Evolutionary conservation across 2,329 filamentous ascomycete genomes (phyloP), one percentile per base, ranked within the genome.

Genomic region (Paecilomyces sp.): DNA sequence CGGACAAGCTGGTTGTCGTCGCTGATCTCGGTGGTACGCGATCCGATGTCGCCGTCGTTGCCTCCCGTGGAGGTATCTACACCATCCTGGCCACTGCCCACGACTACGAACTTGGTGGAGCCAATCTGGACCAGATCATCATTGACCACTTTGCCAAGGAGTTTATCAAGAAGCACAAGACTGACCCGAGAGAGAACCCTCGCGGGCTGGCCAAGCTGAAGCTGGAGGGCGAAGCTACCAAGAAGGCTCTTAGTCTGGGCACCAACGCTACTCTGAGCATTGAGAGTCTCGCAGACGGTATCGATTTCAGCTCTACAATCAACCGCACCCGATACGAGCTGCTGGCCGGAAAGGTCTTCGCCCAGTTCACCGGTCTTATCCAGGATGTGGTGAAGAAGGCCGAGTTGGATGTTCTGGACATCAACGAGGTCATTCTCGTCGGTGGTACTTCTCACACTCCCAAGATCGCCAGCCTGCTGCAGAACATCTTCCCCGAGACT

Each of bases 101-200:
- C 80, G 94, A 99, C 81, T 97, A 96, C 78, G 92, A 97, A 72
- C 90, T 93, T 67, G 88, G 90, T 59, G 94, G 94, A 71, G 83
- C 86, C 36, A 87, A 92, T 66, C 83, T 99, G 60, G 94, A 99
- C 80, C 85, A 94, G 74, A 89, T 93, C 56, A 83, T 99, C 61
- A 90, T 96, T 74, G 93, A 99, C 74, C 88, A 97, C 82, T 97
- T 97, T 68, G 90, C 93, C 68, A 99, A 99, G 83, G 94, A 99
- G 78, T 99, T 99, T 80, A 85, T 94, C 72, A 97, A 99, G 85
- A 96, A 96, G 84, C 86, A 97, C 84, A 88, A 88, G 80, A 85
- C 85, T 60, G 94, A 97, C 76, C 94, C 94, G 24, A 85, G 92
- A 67, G 84, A 88, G 72, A 91, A 94, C 73, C 82, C 88, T 58